Percentiles rank a stretch among this genome's conserved stretches.
Evolutionary conservation across 1,284 basidiomycete genomes (phyloP).

Genomic region (Pterulicium gracile): DNA sequence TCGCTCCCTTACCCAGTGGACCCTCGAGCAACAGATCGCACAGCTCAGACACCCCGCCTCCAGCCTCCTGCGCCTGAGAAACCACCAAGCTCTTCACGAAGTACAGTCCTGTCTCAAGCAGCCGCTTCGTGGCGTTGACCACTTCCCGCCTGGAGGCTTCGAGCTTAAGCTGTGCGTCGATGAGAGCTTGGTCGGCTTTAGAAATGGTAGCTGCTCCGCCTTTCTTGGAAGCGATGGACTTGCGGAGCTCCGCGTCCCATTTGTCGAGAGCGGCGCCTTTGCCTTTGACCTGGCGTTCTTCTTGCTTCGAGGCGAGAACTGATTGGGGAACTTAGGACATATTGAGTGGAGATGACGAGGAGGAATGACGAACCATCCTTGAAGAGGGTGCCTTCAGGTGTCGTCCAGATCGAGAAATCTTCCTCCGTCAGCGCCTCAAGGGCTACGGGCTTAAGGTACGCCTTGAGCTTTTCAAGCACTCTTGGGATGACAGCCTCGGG

Average conservation of each 20-base stretch:
- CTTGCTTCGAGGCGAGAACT: slow-evolving; percentile 61
- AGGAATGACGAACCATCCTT: slow-evolving; percentile 55
- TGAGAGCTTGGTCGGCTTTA: slow-evolving; percentile 74
- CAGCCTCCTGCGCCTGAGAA: slow-evolving; percentile 49
- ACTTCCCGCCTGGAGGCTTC: background rate
- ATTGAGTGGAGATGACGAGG: background rate
- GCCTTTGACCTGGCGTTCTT: slow-evolving; percentile 47
- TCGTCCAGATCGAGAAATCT: slow-evolving; percentile 79
- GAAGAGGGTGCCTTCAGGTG: slow-evolving; percentile 69
- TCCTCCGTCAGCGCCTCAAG: slow-evolving; percentile 57
- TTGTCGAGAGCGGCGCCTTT: slow-evolving; percentile 82
- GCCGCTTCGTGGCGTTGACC: slow-evolving; percentile 30
- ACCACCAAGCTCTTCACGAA: slow-evolving; percentile 55
- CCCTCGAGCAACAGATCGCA: slow-evolving; percentile 55
- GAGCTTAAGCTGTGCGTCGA: slow-evolving; percentile 57
- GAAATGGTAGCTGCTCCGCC: slow-evolving; percentile 48
- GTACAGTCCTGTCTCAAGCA: slow-evolving; percentile 56
- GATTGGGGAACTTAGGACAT: slow-evolving; percentile 7
- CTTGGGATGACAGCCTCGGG: slow-evolving; percentile 58
- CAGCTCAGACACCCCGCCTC: slow-evolving; percentile 44
- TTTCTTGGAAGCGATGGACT: slow-evolving; percentile 73
- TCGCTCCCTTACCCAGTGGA: slow-evolving; percentile 44
- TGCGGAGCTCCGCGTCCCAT: slow-evolving; percentile 91
- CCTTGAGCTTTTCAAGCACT: slow-evolving; percentile 53
- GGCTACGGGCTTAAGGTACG: slow-evolving; percentile 47